Evolutionary conservation across 495 filamentous ascomycete genomes (phyloP).

Genomic region (Xylaria nigripes): DNA sequence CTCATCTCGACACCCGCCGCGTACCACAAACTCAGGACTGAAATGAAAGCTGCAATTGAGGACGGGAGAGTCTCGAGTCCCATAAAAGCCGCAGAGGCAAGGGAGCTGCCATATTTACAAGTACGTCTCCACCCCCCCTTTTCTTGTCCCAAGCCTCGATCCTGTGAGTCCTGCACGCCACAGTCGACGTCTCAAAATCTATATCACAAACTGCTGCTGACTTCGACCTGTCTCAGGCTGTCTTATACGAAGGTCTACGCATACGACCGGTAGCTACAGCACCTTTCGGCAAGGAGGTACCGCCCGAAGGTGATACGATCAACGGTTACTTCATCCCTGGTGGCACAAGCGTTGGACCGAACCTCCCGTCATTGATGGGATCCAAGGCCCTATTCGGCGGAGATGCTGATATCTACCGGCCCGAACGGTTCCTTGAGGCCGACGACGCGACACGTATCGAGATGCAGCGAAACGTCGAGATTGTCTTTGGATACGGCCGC

Average conservation of each 20-base stretch:
- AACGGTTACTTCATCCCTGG: conserved; percentile 45
- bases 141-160: background rate
- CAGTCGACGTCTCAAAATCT: background rate
- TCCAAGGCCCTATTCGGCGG: conserved; percentile 43
- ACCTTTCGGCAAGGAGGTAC: conserved; percentile 39
- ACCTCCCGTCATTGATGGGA: conserved; percentile 45
- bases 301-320: conserved; percentile 40
- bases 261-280: conserved; percentile 36
- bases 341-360: conserved; percentile 48
- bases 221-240: conserved; percentile 33
- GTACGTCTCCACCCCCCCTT: conserved; percentile 6
- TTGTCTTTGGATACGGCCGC: conserved; percentile 45
- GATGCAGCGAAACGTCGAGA: conserved; percentile 42
- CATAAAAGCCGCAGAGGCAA: conserved; percentile 35
- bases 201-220: conserved; percentile 25
- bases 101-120: conserved; percentile 38
- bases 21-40: conserved; percentile 47
- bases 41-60: conserved; percentile 42
- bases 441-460: conserved; percentile 35
- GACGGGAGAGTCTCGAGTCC: conserved; percentile 24
- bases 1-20: conserved; percentile 38
- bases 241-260: conserved; percentile 40
- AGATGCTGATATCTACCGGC: conserved; percentile 33
- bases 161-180: conserved; percentile 12
- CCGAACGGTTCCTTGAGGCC: conserved; percentile 34